A percentile compares a stretch with the other conserved stretches of the same genome.
Conservation (phyloP, 768 basidiomycete genomes). For the Suillus brevipes region DNA sequence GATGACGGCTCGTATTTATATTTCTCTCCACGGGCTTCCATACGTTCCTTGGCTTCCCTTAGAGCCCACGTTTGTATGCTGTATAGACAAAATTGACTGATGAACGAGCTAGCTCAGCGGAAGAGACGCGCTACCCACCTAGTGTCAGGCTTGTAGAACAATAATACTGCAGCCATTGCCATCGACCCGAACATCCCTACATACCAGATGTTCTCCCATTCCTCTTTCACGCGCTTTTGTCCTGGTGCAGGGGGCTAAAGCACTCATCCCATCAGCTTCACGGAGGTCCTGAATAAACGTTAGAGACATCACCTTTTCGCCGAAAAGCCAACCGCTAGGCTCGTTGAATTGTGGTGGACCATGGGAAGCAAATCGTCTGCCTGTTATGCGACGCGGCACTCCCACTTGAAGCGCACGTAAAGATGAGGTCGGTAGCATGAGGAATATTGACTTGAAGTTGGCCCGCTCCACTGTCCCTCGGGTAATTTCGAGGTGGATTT, state of each 20-base stretch:
- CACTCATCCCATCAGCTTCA: conserved; percentile 5
- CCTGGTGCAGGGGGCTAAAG: conserved; percentile 72
- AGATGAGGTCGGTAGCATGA: conserved; percentile 50
- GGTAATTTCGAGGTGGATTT: conserved; percentile 8
- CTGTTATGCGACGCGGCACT: conserved; percentile 23
- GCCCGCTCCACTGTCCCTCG: background rate
- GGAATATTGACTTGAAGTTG: conserved; percentile 3
- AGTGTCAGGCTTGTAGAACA: conserved; percentile 93
- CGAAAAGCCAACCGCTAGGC: conserved; percentile 83
- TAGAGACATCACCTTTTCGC: conserved; percentile 69
- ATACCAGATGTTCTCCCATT: conserved; percentile 92
- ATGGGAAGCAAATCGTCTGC: conserved; percentile 64
- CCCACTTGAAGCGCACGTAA: conserved; percentile 37
- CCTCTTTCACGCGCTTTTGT: conserved; percentile 83
- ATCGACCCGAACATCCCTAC: conserved; percentile 90
- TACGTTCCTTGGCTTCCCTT: conserved; percentile 82
- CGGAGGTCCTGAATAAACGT: background rate
- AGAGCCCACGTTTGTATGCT: conserved; percentile 94
- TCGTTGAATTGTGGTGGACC: conserved; percentile 86
- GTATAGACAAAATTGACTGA: conserved; percentile 3
- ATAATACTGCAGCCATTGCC: conserved; percentile 68
- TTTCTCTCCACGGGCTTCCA: conserved; percentile 92
- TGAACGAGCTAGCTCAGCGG: conserved; percentile 8
- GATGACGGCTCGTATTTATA: conserved; percentile 74
- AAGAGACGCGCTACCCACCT: conserved; percentile 52